A percentile compares a stretch with the other conserved stretches of the same genome.
Conservation (phyloP, 352 stramenopile genomes). For the Globisporangium lucens region DNA sequence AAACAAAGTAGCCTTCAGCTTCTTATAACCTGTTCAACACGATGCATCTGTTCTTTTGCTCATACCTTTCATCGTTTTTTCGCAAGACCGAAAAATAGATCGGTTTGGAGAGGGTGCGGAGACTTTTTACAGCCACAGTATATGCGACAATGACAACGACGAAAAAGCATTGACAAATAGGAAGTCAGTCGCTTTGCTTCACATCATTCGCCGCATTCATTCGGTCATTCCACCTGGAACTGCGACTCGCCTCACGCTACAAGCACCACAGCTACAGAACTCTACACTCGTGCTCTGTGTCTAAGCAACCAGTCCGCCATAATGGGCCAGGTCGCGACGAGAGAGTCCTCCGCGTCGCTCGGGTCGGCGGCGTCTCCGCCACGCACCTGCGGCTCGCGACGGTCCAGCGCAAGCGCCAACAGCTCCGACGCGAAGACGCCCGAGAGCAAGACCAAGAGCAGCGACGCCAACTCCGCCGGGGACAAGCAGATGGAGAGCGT, state of each 20-base stretch:
- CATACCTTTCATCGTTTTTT: no score
- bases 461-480: not conserved
- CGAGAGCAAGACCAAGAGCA: not conserved
- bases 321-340: constrained; percentile 10
- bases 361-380: constrained; percentile 4
- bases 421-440: not conserved
- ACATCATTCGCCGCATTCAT: not conserved
- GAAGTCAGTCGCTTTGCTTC: not conserved
- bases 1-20: no score
- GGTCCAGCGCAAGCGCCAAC: not conserved
- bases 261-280: no score
- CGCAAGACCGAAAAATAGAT: no score
- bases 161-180: not conserved
- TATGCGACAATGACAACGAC: not conserved
- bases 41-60: no score
- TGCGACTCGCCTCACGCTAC: not conserved
- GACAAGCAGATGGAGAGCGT: constrained; percentile 7
- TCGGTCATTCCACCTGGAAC: not conserved
- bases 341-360: constrained; percentile 2
- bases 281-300: no score
- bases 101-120: no score
- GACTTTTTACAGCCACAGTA: no score
- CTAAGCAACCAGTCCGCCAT: not conserved
- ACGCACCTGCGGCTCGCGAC: not conserved
- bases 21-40: no score